A percentile compares a stretch with the other conserved stretches of the same genome.
Evolutionary conservation across 129 eudicot genomes (phyloP).

Genomic region (Lactuca saligna): DNA sequence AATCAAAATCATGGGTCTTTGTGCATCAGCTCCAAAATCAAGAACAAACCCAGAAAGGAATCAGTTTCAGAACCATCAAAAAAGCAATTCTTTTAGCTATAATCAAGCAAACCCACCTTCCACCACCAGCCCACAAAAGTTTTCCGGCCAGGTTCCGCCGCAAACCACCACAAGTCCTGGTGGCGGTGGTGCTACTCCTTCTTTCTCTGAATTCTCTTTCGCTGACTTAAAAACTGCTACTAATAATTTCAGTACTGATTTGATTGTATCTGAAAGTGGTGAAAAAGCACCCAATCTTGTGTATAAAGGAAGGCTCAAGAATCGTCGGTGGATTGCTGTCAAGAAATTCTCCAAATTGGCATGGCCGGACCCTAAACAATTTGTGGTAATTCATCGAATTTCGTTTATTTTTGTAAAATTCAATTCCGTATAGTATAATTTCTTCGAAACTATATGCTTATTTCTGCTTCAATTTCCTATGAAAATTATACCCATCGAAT

Average conservation of each 20-base stretch:
- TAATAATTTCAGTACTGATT: conserved; percentile 51
- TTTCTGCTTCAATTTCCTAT: conserved; percentile 6
- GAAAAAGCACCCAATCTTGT: conserved; percentile 70
- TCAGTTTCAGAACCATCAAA: conserved; percentile 24
- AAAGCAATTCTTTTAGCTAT: conserved; percentile 22
- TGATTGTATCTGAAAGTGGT: conserved; percentile 64
- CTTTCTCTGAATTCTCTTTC: conserved; percentile 51
- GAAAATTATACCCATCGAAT: conserved; percentile 5
- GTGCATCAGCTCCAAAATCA: conserved; percentile 50
- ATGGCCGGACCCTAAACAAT: conserved; percentile 83
- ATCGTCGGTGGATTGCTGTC: conserved; percentile 69
- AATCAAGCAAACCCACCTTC: conserved; percentile 31
- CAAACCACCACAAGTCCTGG: conserved; percentile 29
- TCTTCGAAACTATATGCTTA: neutral
- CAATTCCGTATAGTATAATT: neutral
- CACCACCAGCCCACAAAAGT: conserved; percentile 25
- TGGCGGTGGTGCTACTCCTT: conserved; percentile 28
- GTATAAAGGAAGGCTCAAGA: conserved; percentile 58
- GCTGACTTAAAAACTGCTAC: conserved; percentile 59
- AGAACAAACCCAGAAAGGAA: conserved; percentile 52
- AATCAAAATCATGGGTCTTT: conserved; percentile 55
- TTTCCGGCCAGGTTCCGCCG: conserved; percentile 29
- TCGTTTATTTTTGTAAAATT: neutral
- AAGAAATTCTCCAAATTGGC: conserved; percentile 62
- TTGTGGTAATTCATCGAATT: conserved; percentile 40